Evolutionary conservation across 768 basidiomycete species (phyloP), one percentile per base, ranked within the genome.

Genomic region (Rhodosporidiobolus sp.): DNA sequence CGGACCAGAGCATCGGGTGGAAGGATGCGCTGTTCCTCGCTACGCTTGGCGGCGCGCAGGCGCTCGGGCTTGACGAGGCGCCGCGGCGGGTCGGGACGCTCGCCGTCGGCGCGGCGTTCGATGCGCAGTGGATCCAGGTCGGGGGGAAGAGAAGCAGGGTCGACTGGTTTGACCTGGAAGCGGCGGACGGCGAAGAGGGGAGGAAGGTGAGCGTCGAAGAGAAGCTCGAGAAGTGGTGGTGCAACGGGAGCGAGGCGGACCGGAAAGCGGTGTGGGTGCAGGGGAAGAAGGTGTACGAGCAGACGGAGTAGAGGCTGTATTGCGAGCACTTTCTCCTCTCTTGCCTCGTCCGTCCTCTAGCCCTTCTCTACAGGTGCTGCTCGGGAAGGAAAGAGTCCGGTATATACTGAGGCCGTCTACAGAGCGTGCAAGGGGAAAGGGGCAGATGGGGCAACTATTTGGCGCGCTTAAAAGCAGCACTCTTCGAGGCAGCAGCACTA

Each of bases 151-250:
- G 67, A 35, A 69, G 38, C 30, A 60, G 63, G n/a, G 80, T 92
- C 64, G 85, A 86, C 56, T 83, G 86, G 82, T 83, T 96, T 76
- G 65, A 65, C 56, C 46, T 65, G 14, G 55, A 49, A 46, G 73
- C 34, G 19, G 91, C 93, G n/a, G 67, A 72, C 2, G 62, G 45
- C 17, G 6, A 38, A n/a, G 76, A 79, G 0, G 65, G 70, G 32
- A 81, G 82, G 24, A 19, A 20, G 45, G 59, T 48, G 3, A 79
- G 81, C 38, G 89, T 91, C 71, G 77, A 81, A 53, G 89, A 88
- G 62, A 82, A 86, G 81, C 75, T 94, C 32, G 93, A 94, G 80
- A 91, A 89, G 78, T 94, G 93, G 93, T 94, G 91, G 91, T 90
- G 90, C 76, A 79, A 89, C 53, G 92, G 92, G 0, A 88, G 90